Conservation (phyloP, 75 land plant genomes). For the Sequoia sempervirens region DNA sequence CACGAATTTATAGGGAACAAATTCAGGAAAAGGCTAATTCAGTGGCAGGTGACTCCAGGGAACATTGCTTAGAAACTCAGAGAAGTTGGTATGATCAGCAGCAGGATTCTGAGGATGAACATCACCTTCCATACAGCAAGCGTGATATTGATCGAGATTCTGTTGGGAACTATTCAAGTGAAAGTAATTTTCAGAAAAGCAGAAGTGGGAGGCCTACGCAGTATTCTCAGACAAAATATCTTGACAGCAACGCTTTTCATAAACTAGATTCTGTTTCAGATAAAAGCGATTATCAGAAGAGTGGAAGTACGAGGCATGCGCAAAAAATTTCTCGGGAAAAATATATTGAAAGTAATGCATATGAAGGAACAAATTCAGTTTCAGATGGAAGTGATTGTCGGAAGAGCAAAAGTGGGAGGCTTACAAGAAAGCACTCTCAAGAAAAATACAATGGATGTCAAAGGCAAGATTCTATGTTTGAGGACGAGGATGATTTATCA, state of each 20-base stretch:
- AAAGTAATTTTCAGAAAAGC: neutral
- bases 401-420: constrained; percentile 8
- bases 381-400: constrained; percentile 8
- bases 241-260: constrained; percentile 13
- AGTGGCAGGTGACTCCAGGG: constrained; percentile 23
- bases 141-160: constrained; percentile 39
- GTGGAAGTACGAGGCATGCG: neutral
- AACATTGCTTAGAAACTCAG: constrained; percentile 14
- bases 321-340: neutral
- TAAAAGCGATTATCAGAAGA: constrained; percentile 16
- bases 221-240: constrained; percentile 15
- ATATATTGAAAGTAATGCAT: constrained; percentile 2
- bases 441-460: constrained; percentile 17
- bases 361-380: constrained; percentile 5
- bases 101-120: constrained; percentile 14
- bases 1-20: constrained; percentile 20
- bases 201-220: constrained; percentile 12
- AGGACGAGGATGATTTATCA: constrained; percentile 17
- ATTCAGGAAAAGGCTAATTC: constrained; percentile 17
- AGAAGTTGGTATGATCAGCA: constrained; percentile 18
- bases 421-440: constrained; percentile 18
- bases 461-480: constrained; percentile 7
- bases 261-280: constrained; percentile 12
- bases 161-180: constrained; percentile 12
- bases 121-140: constrained; percentile 1